phyloP scores from a whole-genome alignment of 2,329 filamentous ascomycete genomes.

The Colletotrichum phormii region DNA sequence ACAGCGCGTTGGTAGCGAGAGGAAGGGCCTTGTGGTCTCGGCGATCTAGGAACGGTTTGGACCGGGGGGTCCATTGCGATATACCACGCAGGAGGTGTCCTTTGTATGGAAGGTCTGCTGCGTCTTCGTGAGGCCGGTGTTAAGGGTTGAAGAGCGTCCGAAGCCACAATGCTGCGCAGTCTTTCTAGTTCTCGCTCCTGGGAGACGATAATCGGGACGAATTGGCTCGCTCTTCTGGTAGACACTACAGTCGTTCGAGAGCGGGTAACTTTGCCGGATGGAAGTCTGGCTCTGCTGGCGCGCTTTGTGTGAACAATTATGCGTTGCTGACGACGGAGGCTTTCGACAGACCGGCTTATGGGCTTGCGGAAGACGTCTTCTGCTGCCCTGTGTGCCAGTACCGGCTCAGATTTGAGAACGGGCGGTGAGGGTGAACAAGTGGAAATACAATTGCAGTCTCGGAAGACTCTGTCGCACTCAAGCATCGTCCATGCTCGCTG shows the following conservation, averaged over 20 bases:
- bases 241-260: neutral
- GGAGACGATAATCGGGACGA: neutral
- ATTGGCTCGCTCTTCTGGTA: neutral
- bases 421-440: slow-evolving; percentile 27
- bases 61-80: slow-evolving; percentile 2
- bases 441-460: slow-evolving; percentile 32
- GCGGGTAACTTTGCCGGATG: slow-evolving; percentile 20
- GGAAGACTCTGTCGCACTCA: slow-evolving; percentile 55
- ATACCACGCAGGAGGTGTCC: slow-evolving; percentile 17
- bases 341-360: slow-evolving; percentile 45
- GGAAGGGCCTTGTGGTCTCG: neutral
- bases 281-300: slow-evolving; percentile 49
- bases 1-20: neutral
- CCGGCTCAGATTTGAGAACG: slow-evolving; percentile 25
- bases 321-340: slow-evolving; percentile 49
- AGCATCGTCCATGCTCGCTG: slow-evolving; percentile 55
- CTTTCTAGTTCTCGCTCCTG: slow-evolving; percentile 14
- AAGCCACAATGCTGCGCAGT: slow-evolving; percentile 12
- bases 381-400: slow-evolving; percentile 44
- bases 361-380: slow-evolving; percentile 47
- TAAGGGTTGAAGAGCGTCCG: slow-evolving; percentile 24
- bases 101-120: slow-evolving; percentile 14
- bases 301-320: slow-evolving; percentile 48
- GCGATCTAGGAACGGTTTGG: neutral
- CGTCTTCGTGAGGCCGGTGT: neutral